Percentiles rank a stretch among this genome's conserved stretches.
These are phyloP conservation scores for Apiospora sp. DNA, from an alignment of 2,329 filamentous ascomycete genomes.

Conservation along the genomic window DNA sequence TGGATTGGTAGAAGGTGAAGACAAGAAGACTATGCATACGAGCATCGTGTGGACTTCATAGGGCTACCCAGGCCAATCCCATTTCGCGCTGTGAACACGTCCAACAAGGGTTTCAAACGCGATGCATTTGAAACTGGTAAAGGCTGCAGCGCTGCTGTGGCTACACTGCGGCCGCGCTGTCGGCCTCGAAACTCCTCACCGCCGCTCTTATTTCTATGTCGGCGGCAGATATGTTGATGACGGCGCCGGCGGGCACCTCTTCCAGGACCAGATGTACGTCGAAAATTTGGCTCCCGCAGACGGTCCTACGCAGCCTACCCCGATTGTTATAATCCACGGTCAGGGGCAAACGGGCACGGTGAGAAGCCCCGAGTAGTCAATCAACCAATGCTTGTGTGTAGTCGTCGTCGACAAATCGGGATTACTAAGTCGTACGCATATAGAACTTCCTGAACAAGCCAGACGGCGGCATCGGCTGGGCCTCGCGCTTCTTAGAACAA, in stretches of 20 bases:
- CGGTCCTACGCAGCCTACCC: constrained; percentile 36
- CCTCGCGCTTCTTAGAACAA: constrained; percentile 52
- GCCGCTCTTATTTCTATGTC: constrained; percentile 43
- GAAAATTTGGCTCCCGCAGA: constrained; percentile 52
- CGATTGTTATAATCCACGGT: constrained; percentile 54
- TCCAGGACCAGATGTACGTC: constrained; percentile 59
- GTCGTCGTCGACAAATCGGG: neutral
- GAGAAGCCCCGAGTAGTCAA: constrained; percentile 31
- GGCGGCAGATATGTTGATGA: constrained; percentile 46
- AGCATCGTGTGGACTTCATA: neutral
- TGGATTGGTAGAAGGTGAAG: neutral
- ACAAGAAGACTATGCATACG: neutral
- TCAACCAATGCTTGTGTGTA: neutral
- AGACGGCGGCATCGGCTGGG: constrained; percentile 57
- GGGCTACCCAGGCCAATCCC: no score
- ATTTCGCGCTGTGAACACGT: neutral
- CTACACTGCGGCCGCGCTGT: neutral
- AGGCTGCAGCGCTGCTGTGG: neutral
- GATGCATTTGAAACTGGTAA: neutral
- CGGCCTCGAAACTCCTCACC: neutral
- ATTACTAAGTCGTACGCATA: neutral
- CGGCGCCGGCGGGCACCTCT: constrained; percentile 41
- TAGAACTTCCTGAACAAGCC: constrained; percentile 57
- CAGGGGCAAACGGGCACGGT: constrained; percentile 50
- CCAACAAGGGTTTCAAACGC: neutral